Evolutionary conservation across 108 stramenopile species (phyloP).

Genomic region (Discostella stelligeroides): DNA sequence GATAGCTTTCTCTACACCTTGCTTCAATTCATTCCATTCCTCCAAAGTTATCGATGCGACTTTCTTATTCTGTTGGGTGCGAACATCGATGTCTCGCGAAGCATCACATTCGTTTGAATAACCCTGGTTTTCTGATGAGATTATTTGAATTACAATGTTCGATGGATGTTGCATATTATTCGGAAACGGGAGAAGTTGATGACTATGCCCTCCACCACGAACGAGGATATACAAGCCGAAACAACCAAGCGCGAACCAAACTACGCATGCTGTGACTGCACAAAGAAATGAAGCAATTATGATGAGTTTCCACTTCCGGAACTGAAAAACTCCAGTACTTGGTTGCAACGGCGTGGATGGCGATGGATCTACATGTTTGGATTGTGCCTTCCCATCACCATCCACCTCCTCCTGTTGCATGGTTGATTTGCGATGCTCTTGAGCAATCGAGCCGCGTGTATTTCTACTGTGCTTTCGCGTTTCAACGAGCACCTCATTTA

Average conservation of each 20-base stretch:
- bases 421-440: neutral
- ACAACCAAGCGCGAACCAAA: conserved; percentile 49
- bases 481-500: conserved; percentile 47
- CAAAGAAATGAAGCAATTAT: conserved; percentile 12
- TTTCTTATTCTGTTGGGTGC: neutral
- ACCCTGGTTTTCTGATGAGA: neutral
- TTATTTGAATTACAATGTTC: conserved; percentile 17
- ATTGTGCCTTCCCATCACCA: conserved; percentile 5
- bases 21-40: conserved; percentile 21
- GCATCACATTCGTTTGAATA: neutral
- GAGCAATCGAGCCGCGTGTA: neutral
- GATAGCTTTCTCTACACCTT: conserved; percentile 14
- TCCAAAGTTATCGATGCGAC: conserved; percentile 13
- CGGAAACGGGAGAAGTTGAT: neutral
- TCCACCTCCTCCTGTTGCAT: neutral
- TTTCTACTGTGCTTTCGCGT: conserved; percentile 20
- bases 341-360: neutral
- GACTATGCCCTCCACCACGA: conserved; percentile 14
- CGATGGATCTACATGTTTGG: neutral
- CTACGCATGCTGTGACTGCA: conserved; percentile 17
- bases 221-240: conserved; percentile 48
- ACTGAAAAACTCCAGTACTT: neutral
- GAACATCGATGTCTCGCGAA: neutral
- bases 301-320: conserved; percentile 36
- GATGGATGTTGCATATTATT: conserved; percentile 8